phyloP scores from a whole-genome alignment of 371 early-diverging fungal species.

The Mucor lusitanicus region DNA sequence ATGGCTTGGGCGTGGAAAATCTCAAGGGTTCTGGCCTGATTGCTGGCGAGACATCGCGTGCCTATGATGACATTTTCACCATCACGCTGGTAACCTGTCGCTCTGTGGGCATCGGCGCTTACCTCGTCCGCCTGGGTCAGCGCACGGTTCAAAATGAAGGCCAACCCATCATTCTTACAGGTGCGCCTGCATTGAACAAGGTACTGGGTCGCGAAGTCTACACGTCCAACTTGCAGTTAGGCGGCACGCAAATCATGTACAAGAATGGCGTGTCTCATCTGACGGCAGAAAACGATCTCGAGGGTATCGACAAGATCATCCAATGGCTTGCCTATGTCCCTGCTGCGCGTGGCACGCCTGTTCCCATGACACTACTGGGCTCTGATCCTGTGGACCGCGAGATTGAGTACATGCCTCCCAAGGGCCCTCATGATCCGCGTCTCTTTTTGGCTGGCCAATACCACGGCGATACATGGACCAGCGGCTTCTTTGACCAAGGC shows the following conservation, averaged over 20 bases:
- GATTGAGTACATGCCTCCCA: constrained; percentile 77
- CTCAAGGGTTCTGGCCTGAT: constrained; percentile 97
- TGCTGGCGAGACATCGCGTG: constrained; percentile 95
- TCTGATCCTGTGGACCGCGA: constrained; percentile 74
- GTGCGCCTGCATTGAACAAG: constrained; percentile 98
- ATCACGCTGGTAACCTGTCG: constrained; percentile 97
- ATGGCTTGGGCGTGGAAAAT: constrained; percentile 99
- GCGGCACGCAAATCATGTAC: constrained; percentile 99
- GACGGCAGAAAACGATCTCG: constrained; percentile 93
- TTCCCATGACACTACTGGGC: constrained; percentile 55
- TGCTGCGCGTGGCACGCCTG: constrained; percentile 59
- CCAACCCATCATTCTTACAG: constrained; percentile 98
- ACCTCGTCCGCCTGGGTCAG: constrained; percentile 97
- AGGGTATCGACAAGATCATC: constrained; percentile 91
- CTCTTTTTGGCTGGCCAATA: constrained; percentile 82
- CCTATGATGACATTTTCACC: constrained; percentile 97
- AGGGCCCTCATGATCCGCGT: constrained; percentile 90
- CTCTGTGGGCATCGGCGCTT: constrained; percentile 99
- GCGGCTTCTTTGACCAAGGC: constrained; percentile 92
- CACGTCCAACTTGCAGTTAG: constrained; percentile 97
- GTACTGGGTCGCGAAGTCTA: constrained; percentile 98
- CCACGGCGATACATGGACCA: constrained; percentile 71
- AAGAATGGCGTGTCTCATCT: constrained; percentile 98
- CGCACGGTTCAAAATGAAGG: constrained; percentile 97
- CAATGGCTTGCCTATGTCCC: constrained; percentile 96